These are phyloP conservation scores for Fraxinus anomala DNA, from an alignment of 257 asterid genomes.

Conservation along the genomic window DNA sequence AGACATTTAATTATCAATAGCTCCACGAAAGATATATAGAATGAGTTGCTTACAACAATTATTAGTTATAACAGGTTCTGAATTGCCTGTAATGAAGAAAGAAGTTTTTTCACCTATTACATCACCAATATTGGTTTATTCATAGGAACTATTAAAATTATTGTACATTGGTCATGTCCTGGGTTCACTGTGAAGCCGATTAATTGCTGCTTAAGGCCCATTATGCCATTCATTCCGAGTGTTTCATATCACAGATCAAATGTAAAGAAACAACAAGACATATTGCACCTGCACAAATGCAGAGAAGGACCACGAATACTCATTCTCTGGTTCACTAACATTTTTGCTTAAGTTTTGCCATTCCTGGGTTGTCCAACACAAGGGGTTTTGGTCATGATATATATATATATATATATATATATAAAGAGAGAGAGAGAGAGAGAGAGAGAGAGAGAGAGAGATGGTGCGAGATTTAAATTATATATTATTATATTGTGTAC, in stretches of 20 bases:
- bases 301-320: background rate
- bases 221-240: background rate
- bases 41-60: background rate
- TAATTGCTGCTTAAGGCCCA: background rate
- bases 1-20: background rate
- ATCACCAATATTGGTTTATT: background rate
- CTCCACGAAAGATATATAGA: background rate
- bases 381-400: no score
- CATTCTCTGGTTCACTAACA: background rate
- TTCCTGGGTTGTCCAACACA: no score
- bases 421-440: no score
- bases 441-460: no score
- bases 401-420: no score
- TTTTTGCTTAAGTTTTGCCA: no score
- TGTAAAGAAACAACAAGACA: background rate
- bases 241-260: background rate
- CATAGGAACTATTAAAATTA: conserved; percentile 6
- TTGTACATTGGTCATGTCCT: background rate
- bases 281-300: background rate
- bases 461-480: no score
- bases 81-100: background rate
- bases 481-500: no score
- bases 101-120: background rate
- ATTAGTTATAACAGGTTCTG: conserved; percentile 10
- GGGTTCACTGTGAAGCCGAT: background rate